A percentile compares a stretch with the other conserved stretches of the same genome.
These are phyloP conservation scores for Thecaphora frezii DNA, from an alignment of 1,284 basidiomycete genomes.

Conservation along the genomic window DNA sequence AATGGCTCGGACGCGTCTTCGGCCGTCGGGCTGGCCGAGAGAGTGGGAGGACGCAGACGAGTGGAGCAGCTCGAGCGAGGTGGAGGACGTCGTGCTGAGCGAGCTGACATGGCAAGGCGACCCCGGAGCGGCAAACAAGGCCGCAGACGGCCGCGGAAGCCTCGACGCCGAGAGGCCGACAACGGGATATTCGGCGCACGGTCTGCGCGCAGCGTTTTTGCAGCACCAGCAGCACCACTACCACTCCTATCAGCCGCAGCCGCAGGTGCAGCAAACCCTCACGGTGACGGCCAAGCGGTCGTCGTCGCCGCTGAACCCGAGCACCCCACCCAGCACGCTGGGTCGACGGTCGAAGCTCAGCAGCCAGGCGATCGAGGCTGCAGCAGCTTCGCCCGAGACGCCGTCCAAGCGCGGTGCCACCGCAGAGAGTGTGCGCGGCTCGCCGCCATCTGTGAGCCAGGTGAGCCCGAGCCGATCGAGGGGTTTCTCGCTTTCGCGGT, in stretches of 20 bases:
- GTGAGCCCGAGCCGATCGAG: background rate
- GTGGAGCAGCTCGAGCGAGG: conserved; percentile 42
- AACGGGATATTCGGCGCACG: background rate
- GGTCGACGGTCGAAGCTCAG: background rate
- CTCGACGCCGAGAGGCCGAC: background rate
- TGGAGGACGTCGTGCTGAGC: conserved; percentile 11
- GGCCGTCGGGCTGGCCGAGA: conserved; percentile 30
- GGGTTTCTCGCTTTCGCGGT: background rate
- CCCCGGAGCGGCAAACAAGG: background rate
- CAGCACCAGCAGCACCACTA: background rate
- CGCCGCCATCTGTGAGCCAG: background rate
- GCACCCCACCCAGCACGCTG: background rate
- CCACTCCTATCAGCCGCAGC: background rate
- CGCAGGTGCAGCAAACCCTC: too few relatives aligned
- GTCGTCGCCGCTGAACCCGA: background rate
- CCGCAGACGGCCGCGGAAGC: background rate
- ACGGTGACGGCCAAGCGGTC: background rate
- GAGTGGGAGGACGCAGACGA: conserved; percentile 45
- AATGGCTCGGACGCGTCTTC: conserved; percentile 20
- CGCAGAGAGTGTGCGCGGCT: too few relatives aligned
- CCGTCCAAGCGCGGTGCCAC: too few relatives aligned
- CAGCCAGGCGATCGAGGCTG: background rate
- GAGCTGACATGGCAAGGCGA: background rate
- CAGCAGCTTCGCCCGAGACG: too few relatives aligned
- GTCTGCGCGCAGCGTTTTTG: background rate